Percentiles rank a stretch among this genome's conserved stretches.
phyloP scores from a whole-genome alignment of 192 early-diverging fungal species.

The Thamnidium elegans region DNA sequence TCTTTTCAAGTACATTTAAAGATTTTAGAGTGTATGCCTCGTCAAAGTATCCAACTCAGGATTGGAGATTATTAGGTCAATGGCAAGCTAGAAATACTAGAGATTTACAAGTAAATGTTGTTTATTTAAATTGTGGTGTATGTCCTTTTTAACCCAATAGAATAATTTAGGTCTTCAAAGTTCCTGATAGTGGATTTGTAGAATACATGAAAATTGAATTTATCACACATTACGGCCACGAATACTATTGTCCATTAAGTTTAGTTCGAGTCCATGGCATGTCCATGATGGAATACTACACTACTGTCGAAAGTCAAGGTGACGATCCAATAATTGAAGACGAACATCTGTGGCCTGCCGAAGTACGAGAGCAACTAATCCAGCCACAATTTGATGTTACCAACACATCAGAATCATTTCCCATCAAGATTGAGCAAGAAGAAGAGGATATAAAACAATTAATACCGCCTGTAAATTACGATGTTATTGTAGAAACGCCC shows the following conservation, averaged over 20 bases:
- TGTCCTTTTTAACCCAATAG: no score
- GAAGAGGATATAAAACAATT: constrained; percentile 10
- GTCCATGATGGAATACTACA: constrained; percentile 89
- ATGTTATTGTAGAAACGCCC: no score
- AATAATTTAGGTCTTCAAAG: constrained; percentile 71
- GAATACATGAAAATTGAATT: constrained; percentile 90
- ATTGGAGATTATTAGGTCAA: constrained; percentile 79
- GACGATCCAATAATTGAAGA: constrained; percentile 20
- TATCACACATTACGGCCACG: constrained; percentile 79
- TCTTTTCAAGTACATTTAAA: constrained; percentile 93
- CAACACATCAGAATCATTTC: constrained; percentile 23
- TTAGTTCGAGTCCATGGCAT: constrained; percentile 85
- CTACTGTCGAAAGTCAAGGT: constrained; percentile 49
- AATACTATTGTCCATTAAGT: constrained; percentile 93
- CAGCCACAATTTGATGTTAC: constrained; percentile 16
- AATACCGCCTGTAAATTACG: constrained; percentile 6
- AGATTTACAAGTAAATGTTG: constrained; percentile 74
- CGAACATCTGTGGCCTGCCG: constrained; percentile 31
- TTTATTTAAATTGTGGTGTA: constrained; percentile 20
- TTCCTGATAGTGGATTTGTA: constrained; percentile 71
- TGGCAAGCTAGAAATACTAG: constrained; percentile 85
- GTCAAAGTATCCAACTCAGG: constrained; percentile 59
- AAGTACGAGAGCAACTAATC: constrained; percentile 32
- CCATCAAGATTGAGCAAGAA: background rate
- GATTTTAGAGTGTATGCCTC: constrained; percentile 79